Percentiles rank a stretch among this genome's conserved stretches.
phyloP scores from a whole-genome alignment of 768 basidiomycete genomes.

The Lyophyllum shimeji region DNA sequence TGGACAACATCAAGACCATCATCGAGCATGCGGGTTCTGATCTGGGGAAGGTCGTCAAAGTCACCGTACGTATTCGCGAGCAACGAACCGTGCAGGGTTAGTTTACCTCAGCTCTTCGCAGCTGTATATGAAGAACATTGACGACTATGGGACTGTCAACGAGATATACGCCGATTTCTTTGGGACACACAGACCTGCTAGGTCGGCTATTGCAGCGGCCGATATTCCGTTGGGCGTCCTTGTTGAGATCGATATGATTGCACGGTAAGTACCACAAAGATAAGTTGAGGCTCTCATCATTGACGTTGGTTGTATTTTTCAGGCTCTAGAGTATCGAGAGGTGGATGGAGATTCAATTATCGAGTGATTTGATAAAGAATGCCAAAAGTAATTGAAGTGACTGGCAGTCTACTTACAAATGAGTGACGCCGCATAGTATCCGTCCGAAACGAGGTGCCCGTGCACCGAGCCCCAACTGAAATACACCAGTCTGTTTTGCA shows the following conservation, averaged over 20 bases:
- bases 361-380: no score
- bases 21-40: constrained; percentile 4
- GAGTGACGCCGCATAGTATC: no score
- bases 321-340: no score
- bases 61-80: constrained; percentile 1
- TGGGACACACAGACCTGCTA: background rate
- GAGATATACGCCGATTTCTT: background rate
- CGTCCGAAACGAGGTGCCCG: no score
- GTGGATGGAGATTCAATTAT: no score
- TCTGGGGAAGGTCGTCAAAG: constrained; percentile 14
- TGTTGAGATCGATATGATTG: constrained; percentile 6
- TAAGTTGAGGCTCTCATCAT: no score
- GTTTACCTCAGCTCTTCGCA: background rate
- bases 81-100: background rate
- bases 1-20: constrained; percentile 4
- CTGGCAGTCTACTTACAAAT: no score
- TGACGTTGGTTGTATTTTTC: no score
- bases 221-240: background rate
- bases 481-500: no score
- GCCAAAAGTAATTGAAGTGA: no score
- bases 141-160: background rate
- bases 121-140: constrained; percentile 11
- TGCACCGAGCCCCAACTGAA: no score
- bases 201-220: background rate
- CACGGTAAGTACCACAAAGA: no score